phyloP scores from a whole-genome alignment of 352 stramenopile species.

The Phytophthora cajani region DNA sequence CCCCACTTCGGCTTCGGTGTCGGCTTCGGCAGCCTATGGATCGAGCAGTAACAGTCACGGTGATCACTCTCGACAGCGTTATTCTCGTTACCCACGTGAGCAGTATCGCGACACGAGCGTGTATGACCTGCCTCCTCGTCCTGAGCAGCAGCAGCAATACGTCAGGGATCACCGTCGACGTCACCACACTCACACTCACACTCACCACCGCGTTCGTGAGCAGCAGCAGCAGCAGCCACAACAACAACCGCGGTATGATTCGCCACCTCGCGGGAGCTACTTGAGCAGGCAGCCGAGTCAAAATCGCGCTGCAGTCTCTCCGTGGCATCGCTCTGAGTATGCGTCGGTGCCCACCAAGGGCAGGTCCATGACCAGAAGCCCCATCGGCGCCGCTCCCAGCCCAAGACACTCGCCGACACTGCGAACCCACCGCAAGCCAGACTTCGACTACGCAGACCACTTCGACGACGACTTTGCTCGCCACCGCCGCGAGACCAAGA shows the following conservation, averaged over 20 bases:
- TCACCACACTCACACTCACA: conserved; percentile 19
- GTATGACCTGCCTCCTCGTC: conserved; percentile 18
- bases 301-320: conserved; percentile 11
- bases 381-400: conserved; percentile 5
- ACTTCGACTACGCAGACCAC: conserved; percentile 7
- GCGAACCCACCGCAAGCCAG: conserved; percentile 16
- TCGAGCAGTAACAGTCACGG: neutral
- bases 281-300: conserved; percentile 6
- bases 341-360: conserved; percentile 11
- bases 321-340: conserved; percentile 27
- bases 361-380: conserved; percentile 16
- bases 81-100: conserved; percentile 25
- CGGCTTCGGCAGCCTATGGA: neutral
- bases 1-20: neutral
- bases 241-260: conserved; percentile 12
- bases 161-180: conserved; percentile 17
- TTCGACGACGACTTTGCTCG: conserved; percentile 12
- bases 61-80: conserved; percentile 13
- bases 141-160: conserved; percentile 22
- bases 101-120: conserved; percentile 22
- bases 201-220: conserved; percentile 23
- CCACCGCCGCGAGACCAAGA: conserved; percentile 11
- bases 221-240: conserved; percentile 5
- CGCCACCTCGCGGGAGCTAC: conserved; percentile 15
- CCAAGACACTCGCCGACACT: conserved; percentile 6